Evolutionary conservation across 2,329 filamentous ascomycete species (phyloP), one percentile per base, ranked within the genome.

Genomic region (Epichloe glyceriae): DNA sequence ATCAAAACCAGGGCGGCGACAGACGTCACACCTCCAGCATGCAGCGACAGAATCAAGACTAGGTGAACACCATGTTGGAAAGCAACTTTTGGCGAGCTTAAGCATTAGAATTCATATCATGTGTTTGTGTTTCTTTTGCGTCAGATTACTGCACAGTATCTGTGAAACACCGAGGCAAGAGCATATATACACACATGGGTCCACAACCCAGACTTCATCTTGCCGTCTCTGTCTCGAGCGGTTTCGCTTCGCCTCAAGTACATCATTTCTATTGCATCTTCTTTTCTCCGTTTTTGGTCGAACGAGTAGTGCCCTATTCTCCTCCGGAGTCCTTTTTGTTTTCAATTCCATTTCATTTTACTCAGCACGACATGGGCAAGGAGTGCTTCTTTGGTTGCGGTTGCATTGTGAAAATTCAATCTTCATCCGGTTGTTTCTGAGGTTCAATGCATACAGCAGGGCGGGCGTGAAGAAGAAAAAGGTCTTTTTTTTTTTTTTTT

Each of bases 1-100:
- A 69, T 52, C 74, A 79, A 57, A 68, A 72, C 54, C 66, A 70
- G 50, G 62, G 65, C 55, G 60, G 61, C 49, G 69, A 71, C 51
- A 70, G 70, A 55, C 68, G 69, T 39, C 63, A 67, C 50, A 46
- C 54, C 20, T 53, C 58, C 15, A 60, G 57, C 52, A 48, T 53
- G 20, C 60, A 62, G 41, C 70, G 67, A 60, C 65, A 66, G 55
- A 53, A 53, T 43, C 54, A 59, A 26, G 66, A 70, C 42, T 64
- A 66, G 54, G 39, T 3, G 38, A 15, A 46, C 1, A 41, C 6
- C 6, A 37, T 44, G 30, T 17, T 40, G 37, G 38, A 22, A 35
- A n/a, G 12, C 22, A 4, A 30, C 12, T 8, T 30, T 38, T 48
- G 26, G 38, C 17, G 44, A 35, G 15, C 44, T 30, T 22, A 14